Evolutionary conservation across 1,139 yeast genomes (phyloP), one percentile per base, ranked within the genome.

Genomic region (Pichia norvegensis): DNA sequence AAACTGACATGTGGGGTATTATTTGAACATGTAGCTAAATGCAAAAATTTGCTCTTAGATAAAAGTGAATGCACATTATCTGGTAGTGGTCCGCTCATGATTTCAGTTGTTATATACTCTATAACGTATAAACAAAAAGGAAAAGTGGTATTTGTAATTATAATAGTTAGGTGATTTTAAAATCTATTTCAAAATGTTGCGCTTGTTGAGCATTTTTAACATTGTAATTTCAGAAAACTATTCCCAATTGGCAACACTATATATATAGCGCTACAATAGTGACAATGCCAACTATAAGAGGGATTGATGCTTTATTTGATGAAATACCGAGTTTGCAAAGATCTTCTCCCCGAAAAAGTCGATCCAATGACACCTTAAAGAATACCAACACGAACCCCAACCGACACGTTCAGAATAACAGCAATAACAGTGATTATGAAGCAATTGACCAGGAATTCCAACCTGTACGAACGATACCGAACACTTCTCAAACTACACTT

Each of bases 1-100:
- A 88, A 72, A 13, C 92, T 76, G 2, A 87, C 95, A 55, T 88
- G 94, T 8, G 97, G 97, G 31, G 74, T 60, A 48, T 81, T 74
- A 23, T 70, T 64, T 42, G 72, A 66, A 48, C 85, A 76, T 2
- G 97, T 88, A 9, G 90, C 96, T 44, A 88, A 70, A 63, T 88
- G 97, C 38, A 88, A 76, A 62, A 80, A 81, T 51, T 81, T 72
- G 17, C 85, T 80, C 10, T 76, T 70, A 48, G 76, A 70, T 38
- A 83, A 67, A 33, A 82, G 65, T 11, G 67, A 66, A 38, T 72
- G 62, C 14, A 81, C 82, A n/a, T 75, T 69, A 4, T 70, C 73
- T 13, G 90, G 87, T 25, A 81, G 65, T 52, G 72, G 65, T 14
- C 66, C 65, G 23, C 41, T 39, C 10, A 42, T 45, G 38, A 41